Conservation (phyloP, 1,284 basidiomycete species). For the Heterobasidion irregulare region DNA sequence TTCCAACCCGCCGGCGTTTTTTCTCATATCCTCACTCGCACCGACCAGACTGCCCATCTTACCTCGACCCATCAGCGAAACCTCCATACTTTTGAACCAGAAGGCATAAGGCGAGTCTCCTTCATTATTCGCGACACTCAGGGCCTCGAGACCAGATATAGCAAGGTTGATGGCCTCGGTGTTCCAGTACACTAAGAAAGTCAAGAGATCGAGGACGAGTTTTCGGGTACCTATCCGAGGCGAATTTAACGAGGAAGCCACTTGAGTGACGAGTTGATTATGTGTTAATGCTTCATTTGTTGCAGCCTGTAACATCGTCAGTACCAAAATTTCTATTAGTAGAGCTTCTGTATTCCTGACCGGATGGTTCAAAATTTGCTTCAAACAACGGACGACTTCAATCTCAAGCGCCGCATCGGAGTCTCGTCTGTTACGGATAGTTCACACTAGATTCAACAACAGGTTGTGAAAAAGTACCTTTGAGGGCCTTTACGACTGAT, state of each 20-base stretch:
- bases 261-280: constrained; percentile 72
- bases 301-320: constrained; percentile 43
- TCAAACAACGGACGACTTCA: constrained; percentile 86
- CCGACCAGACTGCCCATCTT: constrained; percentile 95
- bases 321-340: not conserved
- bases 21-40: constrained; percentile 81
- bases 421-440: constrained; percentile 37
- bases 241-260: constrained; percentile 81
- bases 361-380: constrained; percentile 36
- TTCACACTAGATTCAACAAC: too few species aligned
- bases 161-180: constrained; percentile 47
- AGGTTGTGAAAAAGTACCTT: constrained; percentile 31
- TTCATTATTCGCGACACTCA: constrained; percentile 62
- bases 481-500: constrained; percentile 62
- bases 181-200: constrained; percentile 57
- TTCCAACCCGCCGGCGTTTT: constrained; percentile 45
- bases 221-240: constrained; percentile 78
- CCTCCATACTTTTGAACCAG: constrained; percentile 86
- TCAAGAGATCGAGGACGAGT: constrained; percentile 71
- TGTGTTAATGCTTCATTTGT: constrained; percentile 76
- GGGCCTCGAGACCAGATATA: constrained; percentile 52
- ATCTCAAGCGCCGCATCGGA: constrained; percentile 75
- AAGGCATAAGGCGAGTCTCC: constrained; percentile 62
- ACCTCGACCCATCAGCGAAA: constrained; percentile 76
- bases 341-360: not conserved